A percentile compares a stretch with the other conserved stretches of the same genome.
These are phyloP conservation scores for Sarocladium strictum DNA, from an alignment of 2,329 filamentous ascomycete species.

Conservation along the genomic window DNA sequence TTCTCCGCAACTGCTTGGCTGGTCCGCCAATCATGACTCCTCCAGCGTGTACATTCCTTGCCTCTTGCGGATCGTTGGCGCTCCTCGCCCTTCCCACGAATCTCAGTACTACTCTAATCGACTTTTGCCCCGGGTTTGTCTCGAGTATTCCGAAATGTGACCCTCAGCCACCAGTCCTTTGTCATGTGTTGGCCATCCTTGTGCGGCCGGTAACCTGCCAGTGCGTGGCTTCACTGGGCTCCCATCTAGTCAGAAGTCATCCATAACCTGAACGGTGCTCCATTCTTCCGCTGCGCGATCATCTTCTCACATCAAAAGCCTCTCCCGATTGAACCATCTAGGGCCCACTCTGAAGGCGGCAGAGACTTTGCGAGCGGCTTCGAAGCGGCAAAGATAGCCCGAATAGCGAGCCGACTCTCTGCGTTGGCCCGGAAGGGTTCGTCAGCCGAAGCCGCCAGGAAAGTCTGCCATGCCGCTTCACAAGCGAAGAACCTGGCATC, in stretches of 20 bases:
- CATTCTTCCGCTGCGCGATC: background rate
- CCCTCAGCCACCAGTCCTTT: background rate
- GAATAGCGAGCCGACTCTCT: background rate
- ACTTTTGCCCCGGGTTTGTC: constrained; percentile 1
- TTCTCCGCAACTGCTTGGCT: background rate
- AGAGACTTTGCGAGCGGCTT: background rate
- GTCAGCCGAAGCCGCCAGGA: background rate
- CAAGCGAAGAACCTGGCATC: constrained; percentile 52
- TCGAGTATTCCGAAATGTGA: constrained; percentile 7
- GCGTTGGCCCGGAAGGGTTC: background rate
- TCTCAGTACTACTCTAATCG: background rate
- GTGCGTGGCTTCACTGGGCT: background rate
- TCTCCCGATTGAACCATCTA: background rate
- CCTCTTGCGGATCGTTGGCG: background rate
- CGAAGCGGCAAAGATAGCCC: background rate
- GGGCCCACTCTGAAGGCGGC: background rate
- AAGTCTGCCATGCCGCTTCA: constrained; percentile 18
- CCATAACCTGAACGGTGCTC: background rate
- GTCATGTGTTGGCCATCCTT: background rate
- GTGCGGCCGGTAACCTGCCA: background rate
- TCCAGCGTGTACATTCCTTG: background rate
- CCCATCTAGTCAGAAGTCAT: background rate
- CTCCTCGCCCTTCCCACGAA: background rate
- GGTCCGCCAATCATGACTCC: background rate
- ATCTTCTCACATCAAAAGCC: background rate